Base-by-base conservation (phyloP, 2,329 filamentous ascomycete genomes). In the Xylariales sp. region DNA sequence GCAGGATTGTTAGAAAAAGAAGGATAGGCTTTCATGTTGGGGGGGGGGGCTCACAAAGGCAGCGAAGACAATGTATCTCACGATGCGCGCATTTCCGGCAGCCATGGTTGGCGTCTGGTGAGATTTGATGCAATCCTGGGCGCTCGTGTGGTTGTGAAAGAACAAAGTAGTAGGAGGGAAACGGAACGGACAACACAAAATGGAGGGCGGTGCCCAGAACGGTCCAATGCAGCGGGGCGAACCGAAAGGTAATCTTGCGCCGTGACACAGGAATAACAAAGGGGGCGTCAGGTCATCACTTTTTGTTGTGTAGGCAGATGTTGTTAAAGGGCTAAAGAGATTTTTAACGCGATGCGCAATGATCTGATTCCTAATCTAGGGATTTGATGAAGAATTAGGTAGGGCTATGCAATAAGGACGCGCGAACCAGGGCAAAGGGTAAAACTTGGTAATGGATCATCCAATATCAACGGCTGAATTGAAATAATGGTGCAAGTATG, bases 1-100 rank as follows among this genome's bases (percentile, higher is more conserved):
- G 6, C 61, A 50, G 8, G 6, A 66, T 45, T 67, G 71, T 76
- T 58, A 75, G 75, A 74, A 72, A 57, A 34, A 73, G 50, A 30
- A 23, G 18, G 53, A 45, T 36, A 23, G n/a, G 16, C 32, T n/a
- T n/a, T n/a, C n/a, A n/a, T n/a, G n/a, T n/a, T 18, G 30, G 16
- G n/a, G 39, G 18, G 10, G 53, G 58, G 9, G 52, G 85, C 91
- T 78, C 87, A 97, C 94, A 78, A 97, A 91, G 77, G 94, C 87
- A 67, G 93, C 92, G 77, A 97, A 89, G 78, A 96, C 86, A 79
- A 97, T 86, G 81, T 90, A 91, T 85, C 89, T 88, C 85, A 90
- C 82, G 77, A 93, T 93, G 81, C 92, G 90, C 81, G 90, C 89
- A 73, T 88, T 90, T 78, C 90, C 90, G 68, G 89, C 87, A 81